These are phyloP conservation scores for Malus hybrid DNA, from an alignment of 331 rosid species.

Conservation along the genomic window DNA sequence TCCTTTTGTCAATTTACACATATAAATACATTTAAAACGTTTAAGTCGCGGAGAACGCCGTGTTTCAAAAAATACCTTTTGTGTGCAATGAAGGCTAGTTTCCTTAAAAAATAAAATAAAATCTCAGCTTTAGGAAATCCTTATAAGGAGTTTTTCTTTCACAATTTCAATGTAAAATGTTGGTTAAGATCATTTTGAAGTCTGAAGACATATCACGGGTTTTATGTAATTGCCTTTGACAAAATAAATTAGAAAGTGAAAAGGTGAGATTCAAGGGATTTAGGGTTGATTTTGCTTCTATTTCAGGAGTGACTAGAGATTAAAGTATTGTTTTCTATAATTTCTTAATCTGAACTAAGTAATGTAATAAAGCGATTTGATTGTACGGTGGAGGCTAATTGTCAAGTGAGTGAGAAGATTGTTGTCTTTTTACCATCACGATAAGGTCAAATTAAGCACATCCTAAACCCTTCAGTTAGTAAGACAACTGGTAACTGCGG, in stretches of 20 bases:
- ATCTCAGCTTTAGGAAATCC: background rate
- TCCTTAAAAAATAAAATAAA: no score
- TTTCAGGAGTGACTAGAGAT: background rate
- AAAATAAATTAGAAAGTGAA: background rate
- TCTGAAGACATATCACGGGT: background rate
- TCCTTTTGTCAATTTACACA: no score
- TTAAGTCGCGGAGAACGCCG: no score
- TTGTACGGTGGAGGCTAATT: no score
- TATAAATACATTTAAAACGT: no score
- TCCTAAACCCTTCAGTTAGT: no score
- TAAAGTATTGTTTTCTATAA: background rate
- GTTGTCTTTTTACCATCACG: no score
- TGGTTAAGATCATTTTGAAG: background rate
- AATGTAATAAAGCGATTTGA: background rate
- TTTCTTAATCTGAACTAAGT: background rate
- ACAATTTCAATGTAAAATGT: background rate
- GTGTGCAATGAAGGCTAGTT: no score
- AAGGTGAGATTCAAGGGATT: background rate
- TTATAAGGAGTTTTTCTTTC: background rate
- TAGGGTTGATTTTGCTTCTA: background rate
- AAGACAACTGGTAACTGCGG: no score
- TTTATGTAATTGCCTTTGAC: background rate
- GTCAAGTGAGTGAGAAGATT: no score
- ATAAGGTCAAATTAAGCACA: no score
- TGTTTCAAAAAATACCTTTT: no score